Conservation (phyloP, 2,329 filamentous ascomycete genomes). For the Trichoderma atroviride region DNA sequence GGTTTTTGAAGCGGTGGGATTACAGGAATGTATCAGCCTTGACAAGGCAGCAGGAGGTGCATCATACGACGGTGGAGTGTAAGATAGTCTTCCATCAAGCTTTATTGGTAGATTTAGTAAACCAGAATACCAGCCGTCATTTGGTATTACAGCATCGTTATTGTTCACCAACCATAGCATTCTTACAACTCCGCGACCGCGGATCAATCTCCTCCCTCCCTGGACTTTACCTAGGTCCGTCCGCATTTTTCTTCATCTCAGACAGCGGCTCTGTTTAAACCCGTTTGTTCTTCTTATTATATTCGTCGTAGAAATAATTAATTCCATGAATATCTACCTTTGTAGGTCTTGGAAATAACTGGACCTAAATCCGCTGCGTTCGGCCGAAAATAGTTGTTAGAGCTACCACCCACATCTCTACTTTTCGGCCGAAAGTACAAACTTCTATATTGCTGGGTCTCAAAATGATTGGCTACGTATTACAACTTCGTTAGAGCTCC, state of each 20-base stretch:
- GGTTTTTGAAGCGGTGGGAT: slow-evolving; percentile 16
- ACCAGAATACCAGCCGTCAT: background rate
- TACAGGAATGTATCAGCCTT: slow-evolving; percentile 17
- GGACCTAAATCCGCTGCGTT: background rate
- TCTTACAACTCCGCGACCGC: background rate
- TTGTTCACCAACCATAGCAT: background rate
- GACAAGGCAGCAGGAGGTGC: slow-evolving; percentile 16
- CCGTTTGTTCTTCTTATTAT: background rate
- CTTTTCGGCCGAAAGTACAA: background rate
- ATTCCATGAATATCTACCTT: background rate
- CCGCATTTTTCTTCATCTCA: background rate
- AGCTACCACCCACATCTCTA: background rate
- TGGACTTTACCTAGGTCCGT: background rate
- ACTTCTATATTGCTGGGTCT: background rate
- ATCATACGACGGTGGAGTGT: background rate
- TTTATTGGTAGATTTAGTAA: background rate
- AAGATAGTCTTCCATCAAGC: background rate
- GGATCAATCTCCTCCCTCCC: background rate
- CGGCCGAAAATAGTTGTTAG: too few species aligned
- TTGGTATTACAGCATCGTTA: background rate
- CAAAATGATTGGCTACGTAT: background rate
- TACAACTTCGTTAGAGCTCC: background rate
- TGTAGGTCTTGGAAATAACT: background rate
- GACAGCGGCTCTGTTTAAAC: background rate
- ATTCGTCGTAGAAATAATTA: background rate